Evolutionary conservation across 352 stramenopile species (phyloP).

Genomic region (Phytophthora lateralis): DNA sequence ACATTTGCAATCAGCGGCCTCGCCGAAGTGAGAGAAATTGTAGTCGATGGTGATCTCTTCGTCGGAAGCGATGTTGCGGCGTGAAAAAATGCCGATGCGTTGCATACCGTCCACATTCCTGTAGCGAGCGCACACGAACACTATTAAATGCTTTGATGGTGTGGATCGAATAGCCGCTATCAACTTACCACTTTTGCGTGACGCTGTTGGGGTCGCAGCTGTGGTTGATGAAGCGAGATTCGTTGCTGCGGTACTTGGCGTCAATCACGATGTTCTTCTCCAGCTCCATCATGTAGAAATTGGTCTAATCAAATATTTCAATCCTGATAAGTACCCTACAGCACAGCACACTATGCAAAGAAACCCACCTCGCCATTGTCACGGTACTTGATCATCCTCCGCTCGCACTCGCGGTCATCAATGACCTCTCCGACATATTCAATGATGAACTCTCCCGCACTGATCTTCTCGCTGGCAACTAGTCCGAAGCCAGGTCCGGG

Average conservation of each 20-base stretch:
- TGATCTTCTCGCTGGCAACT: conserved; percentile 76
- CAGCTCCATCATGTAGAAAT: conserved; percentile 90
- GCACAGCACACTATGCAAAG: neutral
- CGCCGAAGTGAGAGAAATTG: conserved; percentile 86
- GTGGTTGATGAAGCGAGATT: conserved; percentile 97
- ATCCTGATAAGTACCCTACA: neutral
- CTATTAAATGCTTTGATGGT: neutral
- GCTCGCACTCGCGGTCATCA: conserved; percentile 82
- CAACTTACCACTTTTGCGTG: conserved; percentile 91
- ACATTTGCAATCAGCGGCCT: conserved; percentile 78
- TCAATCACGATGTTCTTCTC: conserved; percentile 89
- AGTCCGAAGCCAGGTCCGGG: conserved; percentile 91
- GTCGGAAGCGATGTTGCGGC: conserved; percentile 50
- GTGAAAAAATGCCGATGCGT: conserved; percentile 82
- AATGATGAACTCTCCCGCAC: conserved; percentile 89
- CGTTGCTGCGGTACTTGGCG: conserved; percentile 89
- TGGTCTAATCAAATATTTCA: conserved; percentile 41
- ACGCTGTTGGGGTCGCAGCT: conserved; percentile 95
- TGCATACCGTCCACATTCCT: conserved; percentile 77
- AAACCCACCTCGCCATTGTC: conserved; percentile 56
- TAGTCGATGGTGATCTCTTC: conserved; percentile 90
- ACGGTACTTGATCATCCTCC: conserved; percentile 60
- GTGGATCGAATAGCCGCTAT: neutral
- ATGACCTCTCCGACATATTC: conserved; percentile 96
- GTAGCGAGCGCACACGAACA: neutral